Evolutionary conservation across 768 basidiomycete species (phyloP).

Genomic region (Podaxis mareebaensis): DNA sequence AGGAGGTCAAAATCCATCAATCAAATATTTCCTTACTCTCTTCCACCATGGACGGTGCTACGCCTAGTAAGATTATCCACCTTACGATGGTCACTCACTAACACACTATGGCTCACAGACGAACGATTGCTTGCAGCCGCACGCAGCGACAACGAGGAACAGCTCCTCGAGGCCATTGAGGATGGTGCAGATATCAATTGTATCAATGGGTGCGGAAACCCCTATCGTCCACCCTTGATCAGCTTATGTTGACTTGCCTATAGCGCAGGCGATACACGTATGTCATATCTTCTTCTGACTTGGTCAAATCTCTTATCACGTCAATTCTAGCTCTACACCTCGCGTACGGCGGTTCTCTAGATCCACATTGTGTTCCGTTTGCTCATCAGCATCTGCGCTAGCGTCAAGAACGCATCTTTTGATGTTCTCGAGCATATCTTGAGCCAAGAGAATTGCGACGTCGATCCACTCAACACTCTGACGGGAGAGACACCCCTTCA

Average conservation of each 20-base stretch:
- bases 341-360: slow-evolving; percentile 14
- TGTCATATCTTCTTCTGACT: slow-evolving; percentile 22
- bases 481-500: slow-evolving; percentile 79
- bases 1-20: slow-evolving; percentile 18
- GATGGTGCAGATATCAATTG: slow-evolving; percentile 71
- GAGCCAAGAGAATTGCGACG: slow-evolving; percentile 74
- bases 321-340: slow-evolving; percentile 23
- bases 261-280: slow-evolving; percentile 80
- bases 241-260: slow-evolving; percentile 2
- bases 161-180: slow-evolving; percentile 61
- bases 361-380: neutral
- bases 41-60: slow-evolving; percentile 19
- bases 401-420: slow-evolving; percentile 55
- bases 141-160: slow-evolving; percentile 69
- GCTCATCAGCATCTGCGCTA: slow-evolving; percentile 35
- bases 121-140: slow-evolving; percentile 75
- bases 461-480: slow-evolving; percentile 72
- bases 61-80: slow-evolving; percentile 2
- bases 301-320: neutral
- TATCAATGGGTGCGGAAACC: slow-evolving; percentile 66
- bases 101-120: slow-evolving; percentile 40
- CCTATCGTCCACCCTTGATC: slow-evolving; percentile 4
- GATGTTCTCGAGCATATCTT: slow-evolving; percentile 74
- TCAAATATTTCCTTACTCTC: slow-evolving; percentile 6
- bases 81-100: neutral